Conservation (phyloP, 139 green algal genomes). For the Pseudopediastrum boryanum region DNA sequence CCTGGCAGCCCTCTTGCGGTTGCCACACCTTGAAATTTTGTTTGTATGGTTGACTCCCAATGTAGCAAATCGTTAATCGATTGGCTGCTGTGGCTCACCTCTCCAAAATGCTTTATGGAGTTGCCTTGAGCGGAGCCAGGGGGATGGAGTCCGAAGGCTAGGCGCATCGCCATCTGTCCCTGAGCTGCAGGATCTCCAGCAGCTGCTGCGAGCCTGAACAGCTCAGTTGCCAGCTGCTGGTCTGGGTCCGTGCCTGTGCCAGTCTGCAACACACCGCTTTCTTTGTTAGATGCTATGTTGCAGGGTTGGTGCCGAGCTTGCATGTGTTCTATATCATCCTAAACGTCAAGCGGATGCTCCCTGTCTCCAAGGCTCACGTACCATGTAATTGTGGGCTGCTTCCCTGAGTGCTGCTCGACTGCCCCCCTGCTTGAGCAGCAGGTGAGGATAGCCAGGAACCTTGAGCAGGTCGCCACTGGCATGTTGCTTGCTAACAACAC, state of each 20-base stretch:
- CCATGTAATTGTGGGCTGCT: constrained; percentile 50
- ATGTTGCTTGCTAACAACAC: constrained; percentile 6
- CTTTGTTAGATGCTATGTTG: neutral
- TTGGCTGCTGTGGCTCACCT: constrained; percentile 39
- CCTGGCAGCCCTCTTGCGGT: neutral
- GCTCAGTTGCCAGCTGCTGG: constrained; percentile 59
- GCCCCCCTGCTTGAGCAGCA: constrained; percentile 8
- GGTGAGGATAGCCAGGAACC: constrained; percentile 27
- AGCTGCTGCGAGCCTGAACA: constrained; percentile 69
- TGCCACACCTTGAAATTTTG: too few relatives aligned
- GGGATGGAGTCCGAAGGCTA: constrained; percentile 65
- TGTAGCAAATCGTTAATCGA: neutral
- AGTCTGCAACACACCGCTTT: constrained; percentile 29
- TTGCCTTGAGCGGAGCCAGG: constrained; percentile 27
- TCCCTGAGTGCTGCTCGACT: constrained; percentile 48
- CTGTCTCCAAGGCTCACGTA: neutral
- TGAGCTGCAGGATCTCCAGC: constrained; percentile 76
- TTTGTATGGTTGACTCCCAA: too few relatives aligned
- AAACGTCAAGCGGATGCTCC: neutral
- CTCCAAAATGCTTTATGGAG: constrained; percentile 40
- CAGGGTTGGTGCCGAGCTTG: neutral
- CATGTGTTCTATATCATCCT: neutral
- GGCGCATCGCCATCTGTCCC: constrained; percentile 67
- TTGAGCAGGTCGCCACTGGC: neutral
- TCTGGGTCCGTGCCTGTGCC: constrained; percentile 60